Evolutionary conservation across 495 filamentous ascomycete species (phyloP).

Genomic region (Annulohypoxylon nitens): DNA sequence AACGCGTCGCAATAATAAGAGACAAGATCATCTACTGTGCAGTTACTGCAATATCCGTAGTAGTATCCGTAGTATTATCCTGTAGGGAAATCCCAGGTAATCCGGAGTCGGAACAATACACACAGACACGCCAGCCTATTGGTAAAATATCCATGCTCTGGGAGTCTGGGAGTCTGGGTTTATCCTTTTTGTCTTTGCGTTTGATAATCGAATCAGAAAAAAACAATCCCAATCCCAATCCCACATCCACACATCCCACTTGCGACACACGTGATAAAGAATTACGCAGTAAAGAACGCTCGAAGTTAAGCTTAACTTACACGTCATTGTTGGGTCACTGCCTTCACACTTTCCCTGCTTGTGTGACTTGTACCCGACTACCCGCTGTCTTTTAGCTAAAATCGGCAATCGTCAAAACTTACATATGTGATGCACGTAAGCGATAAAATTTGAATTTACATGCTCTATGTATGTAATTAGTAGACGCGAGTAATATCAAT

Average conservation of each 20-base stretch:
- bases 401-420: neutral
- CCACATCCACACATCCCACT: neutral
- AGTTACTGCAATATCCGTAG: too few species aligned
- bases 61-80: neutral
- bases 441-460: neutral
- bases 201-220: conserved; percentile 19
- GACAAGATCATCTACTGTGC: conserved; percentile 12
- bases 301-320: conserved; percentile 11
- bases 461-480: neutral
- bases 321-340: conserved; percentile 16
- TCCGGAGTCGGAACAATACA: conserved; percentile 6
- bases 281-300: neutral
- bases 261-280: conserved; percentile 27
- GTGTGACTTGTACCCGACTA: neutral
- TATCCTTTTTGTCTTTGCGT: conserved; percentile 27
- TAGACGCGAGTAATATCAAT: neutral
- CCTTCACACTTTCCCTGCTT: neutral
- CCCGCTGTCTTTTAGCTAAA: conserved; percentile 1
- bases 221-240: neutral
- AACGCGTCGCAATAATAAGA: conserved; percentile 40
- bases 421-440: neutral
- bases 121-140: neutral
- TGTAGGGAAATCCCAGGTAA: neutral
- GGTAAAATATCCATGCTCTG: conserved; percentile 18
- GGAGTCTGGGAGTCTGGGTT: neutral